A percentile compares a stretch with the other conserved stretches of the same genome.
Evolutionary conservation across 2,329 filamentous ascomycete species (phyloP).

Genomic region (Paracoccidioides lutzii): DNA sequence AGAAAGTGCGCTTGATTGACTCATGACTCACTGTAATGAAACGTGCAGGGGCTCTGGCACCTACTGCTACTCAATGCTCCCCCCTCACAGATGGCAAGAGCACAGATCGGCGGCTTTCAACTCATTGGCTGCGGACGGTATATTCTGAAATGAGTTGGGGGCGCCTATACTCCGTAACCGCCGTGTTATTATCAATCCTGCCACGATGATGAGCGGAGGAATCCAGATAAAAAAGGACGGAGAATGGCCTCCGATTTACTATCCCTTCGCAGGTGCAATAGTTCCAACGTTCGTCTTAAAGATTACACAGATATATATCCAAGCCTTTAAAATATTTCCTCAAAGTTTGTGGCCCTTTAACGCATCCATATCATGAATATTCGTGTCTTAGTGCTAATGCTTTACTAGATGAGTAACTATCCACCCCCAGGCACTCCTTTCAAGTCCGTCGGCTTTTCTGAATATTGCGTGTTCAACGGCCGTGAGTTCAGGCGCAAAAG

Average conservation of each 20-base stretch:
- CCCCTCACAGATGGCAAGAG: too few species aligned
- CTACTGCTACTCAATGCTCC: background rate
- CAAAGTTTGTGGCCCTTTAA: background rate
- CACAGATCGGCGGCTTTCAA: too few species aligned
- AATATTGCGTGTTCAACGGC: conserved; percentile 13
- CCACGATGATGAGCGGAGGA: background rate
- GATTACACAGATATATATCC: background rate
- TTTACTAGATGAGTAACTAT: conserved; percentile 1
- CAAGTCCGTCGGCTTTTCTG: conserved; percentile 11
- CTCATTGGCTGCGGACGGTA: background rate
- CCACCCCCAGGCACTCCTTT: conserved; percentile 3
- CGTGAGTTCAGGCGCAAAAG: conserved; percentile 9
- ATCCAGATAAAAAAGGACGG: background rate
- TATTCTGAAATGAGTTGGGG: background rate
- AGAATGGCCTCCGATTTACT: background rate
- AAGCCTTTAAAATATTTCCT: background rate
- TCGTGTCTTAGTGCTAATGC: background rate
- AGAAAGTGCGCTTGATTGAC: background rate
- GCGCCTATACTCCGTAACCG: background rate
- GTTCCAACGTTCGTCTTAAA: background rate
- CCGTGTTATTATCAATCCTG: background rate
- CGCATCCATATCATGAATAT: background rate
- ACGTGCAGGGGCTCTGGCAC: background rate
- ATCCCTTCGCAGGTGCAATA: background rate
- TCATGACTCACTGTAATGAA: background rate